Percentiles rank a stretch among this genome's conserved stretches.
Evolutionary conservation across 2,329 filamentous ascomycete species (phyloP).

Genomic region (Cryphonectria naterciae): DNA sequence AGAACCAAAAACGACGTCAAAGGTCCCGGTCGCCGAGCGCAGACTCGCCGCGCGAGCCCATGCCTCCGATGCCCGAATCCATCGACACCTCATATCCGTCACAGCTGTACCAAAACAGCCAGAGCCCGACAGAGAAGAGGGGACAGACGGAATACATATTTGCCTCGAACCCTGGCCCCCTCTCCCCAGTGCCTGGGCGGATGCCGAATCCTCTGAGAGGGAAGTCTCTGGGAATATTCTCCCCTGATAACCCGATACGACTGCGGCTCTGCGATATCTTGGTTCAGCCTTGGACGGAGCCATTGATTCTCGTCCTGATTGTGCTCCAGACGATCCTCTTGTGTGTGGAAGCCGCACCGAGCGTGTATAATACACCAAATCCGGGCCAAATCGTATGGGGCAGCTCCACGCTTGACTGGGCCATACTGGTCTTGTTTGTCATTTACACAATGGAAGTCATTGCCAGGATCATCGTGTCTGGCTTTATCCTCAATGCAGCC

Average conservation of each 20-base stretch:
- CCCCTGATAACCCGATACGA: slow-evolving; percentile 75
- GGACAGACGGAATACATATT: slow-evolving; percentile 39
- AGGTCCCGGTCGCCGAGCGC: slow-evolving; percentile 60
- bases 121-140: slow-evolving; percentile 51
- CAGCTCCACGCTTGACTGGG: slow-evolving; percentile 71
- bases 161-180: slow-evolving; percentile 38
- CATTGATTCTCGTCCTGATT: slow-evolving; percentile 83
- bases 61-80: slow-evolving; percentile 48
- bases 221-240: slow-evolving; percentile 82
- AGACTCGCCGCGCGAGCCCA: slow-evolving; percentile 55
- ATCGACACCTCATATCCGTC: slow-evolving; percentile 57
- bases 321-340: slow-evolving; percentile 87
- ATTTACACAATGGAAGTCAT: slow-evolving; percentile 88
- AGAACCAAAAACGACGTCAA: slow-evolving; percentile 68
- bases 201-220: slow-evolving; percentile 81
- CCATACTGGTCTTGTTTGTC: slow-evolving; percentile 79
- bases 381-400: slow-evolving; percentile 69
- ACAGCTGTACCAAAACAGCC: slow-evolving; percentile 43
- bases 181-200: slow-evolving; percentile 39
- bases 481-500: slow-evolving; percentile 84
- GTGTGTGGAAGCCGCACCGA: slow-evolving; percentile 76
- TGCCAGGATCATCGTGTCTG: slow-evolving; percentile 87
- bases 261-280: slow-evolving; percentile 79
- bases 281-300: slow-evolving; percentile 85
- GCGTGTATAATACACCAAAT: slow-evolving; percentile 68